Base-by-base conservation (phyloP, 306 rosid genomes). In the Clitoria ternatea region DNA sequence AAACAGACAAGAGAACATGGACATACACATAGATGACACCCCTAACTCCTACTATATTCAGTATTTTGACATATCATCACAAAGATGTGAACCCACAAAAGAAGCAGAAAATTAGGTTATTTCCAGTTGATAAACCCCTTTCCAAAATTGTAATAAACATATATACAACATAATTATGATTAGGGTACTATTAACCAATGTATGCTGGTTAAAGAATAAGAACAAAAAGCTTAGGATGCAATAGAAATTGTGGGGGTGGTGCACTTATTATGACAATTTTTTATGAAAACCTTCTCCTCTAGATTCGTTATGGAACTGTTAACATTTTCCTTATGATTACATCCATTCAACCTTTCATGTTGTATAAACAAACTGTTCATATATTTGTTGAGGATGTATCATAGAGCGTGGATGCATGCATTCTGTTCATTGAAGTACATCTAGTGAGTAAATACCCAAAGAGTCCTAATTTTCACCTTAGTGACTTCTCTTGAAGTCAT, bases 21-120 rank as follows among this genome's bases (percentile, higher is more conserved):
- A 44, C 33, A 33, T 2, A 11, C 50, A 18, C 44, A 35, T 15
- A 26, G 5, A 26, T 0, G 60, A 53, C 26, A 6, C 39, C 55
- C 53, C 52, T 30, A 37, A 62, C 17, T 75, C 73, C 67, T 33
- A 36, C 23, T 59, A 22, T 43, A 80, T 37, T 11, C 22, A 35
- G 70, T 15, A n/a, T n/a, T n/a, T n/a, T n/a, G n/a, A n/a, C n/a
- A 53, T 27, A 65, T 19, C 47, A 74, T 29, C 9, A 57, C 37
- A 44, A 50, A 24, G 54, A 59, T 26, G 27, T 5, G 40, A 19
- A 32, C 42, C 44, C 57, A 24, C 13, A n/a, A 18, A 20, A 29
- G 45, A 59, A 42, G 5, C 7, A 45, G 48, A 64, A 43, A 56
- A 14, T 20, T 14, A 30, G 54, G 55, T 22, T 37, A 13, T 56